Base-by-base conservation (phyloP, 179 eudicot genomes). In the Camellia oleifera region DNA sequence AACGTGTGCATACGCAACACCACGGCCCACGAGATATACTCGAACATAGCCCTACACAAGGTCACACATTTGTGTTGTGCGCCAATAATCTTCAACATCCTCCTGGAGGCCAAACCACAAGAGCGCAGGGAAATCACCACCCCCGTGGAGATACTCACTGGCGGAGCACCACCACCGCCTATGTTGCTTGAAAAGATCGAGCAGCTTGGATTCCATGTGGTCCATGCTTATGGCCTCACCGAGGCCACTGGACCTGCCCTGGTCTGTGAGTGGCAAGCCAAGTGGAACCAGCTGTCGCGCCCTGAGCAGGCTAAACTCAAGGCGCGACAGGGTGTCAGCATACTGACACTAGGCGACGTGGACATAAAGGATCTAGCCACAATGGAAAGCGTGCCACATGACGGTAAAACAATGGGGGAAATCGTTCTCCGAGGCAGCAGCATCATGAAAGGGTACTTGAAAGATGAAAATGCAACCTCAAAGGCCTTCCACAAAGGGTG, bases 41-140 rank as follows among this genome's bases (percentile, higher is more conserved):
- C 44, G 0, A 82, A 74, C 82, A 90, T 91, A 8, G 77, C 82
- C 1, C 10, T 75, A 17, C 93, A 90, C 14, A 82, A 79, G 0
- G 96, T 92, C 66, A 92, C 96, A 0, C 96, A 90, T 77, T 86
- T 92, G 92, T 92, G 93, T 32, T 83, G 90, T 10, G 94, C 92
- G 0, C 94, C 96, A 0, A 74, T 84, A 1, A 89, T 92, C 52
- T 87, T 92, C 66, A 87, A 86, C 76, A 85, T 90, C 70, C 83
- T 92, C 18, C 72, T 84, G 0, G 92, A 87, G 46, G 89, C 88
- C 5, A 77, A 75, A 32, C 80, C 83, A 0, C 83, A 77, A 18
- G 89, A 87, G 79, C 83, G 81, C 0, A 73, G 81, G 18, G 56
- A 69, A 0, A 42, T 88, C 0, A 58, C 67, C 71, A 44, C 81